Conservation (phyloP, 805 yeast species). For the Metschnikowia henanensis region DNA sequence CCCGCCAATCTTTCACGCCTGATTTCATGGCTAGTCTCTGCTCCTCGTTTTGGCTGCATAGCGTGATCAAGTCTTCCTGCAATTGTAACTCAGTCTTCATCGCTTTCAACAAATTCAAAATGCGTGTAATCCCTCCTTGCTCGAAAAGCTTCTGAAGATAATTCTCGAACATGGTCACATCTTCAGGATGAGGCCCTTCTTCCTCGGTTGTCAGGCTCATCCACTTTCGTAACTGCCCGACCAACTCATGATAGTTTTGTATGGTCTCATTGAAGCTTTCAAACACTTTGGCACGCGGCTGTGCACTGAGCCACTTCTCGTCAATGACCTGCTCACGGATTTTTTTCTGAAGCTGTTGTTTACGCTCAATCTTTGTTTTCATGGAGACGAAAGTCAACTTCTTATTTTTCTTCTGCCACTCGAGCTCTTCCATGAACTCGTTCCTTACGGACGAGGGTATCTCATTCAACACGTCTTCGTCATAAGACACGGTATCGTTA, state of each 20-base stretch:
- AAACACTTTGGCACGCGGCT: background rate
- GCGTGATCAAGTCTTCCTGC: slow-evolving; percentile 10
- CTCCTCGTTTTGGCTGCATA: background rate
- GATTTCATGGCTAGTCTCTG: background rate
- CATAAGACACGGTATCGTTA: slow-evolving; percentile 32
- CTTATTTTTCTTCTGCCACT: slow-evolving; percentile 28
- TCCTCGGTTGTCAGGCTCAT: slow-evolving; percentile 11
- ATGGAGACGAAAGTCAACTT: slow-evolving; percentile 26
- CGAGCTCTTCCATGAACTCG: slow-evolving; percentile 38
- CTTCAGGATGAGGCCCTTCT: slow-evolving; percentile 20
- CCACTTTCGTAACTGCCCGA: slow-evolving; percentile 14
- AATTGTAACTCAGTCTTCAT: slow-evolving; percentile 6
- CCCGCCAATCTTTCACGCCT: slow-evolving; percentile 24
- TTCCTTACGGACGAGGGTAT: slow-evolving; percentile 38
- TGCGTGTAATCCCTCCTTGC: slow-evolving; percentile 8
- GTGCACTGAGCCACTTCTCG: slow-evolving; percentile 15
- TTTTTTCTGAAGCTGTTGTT: slow-evolving; percentile 3
- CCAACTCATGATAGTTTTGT: slow-evolving; percentile 7
- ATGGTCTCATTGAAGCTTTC: slow-evolving; percentile 4
- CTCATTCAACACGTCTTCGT: slow-evolving; percentile 36
- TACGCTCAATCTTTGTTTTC: slow-evolving; percentile 25
- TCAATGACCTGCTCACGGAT: slow-evolving; percentile 9
- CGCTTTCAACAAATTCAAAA: slow-evolving; percentile 7
- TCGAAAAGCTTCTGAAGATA: slow-evolving; percentile 6
- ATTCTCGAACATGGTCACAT: slow-evolving; percentile 11